These are phyloP conservation scores for Ceratocystis smalleyi DNA, from an alignment of 2,329 filamentous ascomycete species.

Conservation along the genomic window DNA sequence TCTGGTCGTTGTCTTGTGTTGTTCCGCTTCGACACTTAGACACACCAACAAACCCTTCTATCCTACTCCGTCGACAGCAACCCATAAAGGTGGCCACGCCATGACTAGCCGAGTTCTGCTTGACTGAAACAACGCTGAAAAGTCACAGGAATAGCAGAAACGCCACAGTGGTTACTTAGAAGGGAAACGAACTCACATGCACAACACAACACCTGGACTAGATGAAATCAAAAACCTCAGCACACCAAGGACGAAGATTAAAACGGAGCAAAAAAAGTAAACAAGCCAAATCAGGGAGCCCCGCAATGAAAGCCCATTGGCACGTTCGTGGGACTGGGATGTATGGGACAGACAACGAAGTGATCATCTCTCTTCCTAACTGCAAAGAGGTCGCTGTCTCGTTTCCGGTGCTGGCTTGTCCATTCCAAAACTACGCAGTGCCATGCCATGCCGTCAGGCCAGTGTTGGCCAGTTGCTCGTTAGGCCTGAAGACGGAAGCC, in stretches of 20 bases:
- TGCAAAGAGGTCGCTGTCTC: neutral
- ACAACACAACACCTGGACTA: too few species aligned
- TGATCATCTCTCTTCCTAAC: neutral
- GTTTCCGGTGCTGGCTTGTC: neutral
- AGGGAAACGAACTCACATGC: too few species aligned
- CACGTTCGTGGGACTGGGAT: neutral
- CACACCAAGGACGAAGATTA: neutral
- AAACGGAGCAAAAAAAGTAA: neutral
- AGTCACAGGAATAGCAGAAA: neutral
- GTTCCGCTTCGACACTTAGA: too few species aligned
- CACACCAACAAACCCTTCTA: too few species aligned
- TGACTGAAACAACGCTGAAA: neutral
- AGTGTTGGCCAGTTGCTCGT: too few species aligned
- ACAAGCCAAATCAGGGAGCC: neutral
- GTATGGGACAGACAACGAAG: neutral
- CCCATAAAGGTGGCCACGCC: too few species aligned
- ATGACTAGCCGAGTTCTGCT: neutral
- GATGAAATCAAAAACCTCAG: too few species aligned
- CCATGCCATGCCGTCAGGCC: neutral
- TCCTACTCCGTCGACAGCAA: too few species aligned
- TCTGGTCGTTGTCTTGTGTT: too few species aligned
- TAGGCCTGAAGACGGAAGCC: too few species aligned
- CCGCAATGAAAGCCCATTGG: neutral
- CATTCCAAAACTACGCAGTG: constrained; percentile 4
- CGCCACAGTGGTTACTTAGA: neutral